Base-by-base conservation (phyloP, 2,329 filamentous ascomycete genomes). In the Endocalyx cinctus region DNA sequence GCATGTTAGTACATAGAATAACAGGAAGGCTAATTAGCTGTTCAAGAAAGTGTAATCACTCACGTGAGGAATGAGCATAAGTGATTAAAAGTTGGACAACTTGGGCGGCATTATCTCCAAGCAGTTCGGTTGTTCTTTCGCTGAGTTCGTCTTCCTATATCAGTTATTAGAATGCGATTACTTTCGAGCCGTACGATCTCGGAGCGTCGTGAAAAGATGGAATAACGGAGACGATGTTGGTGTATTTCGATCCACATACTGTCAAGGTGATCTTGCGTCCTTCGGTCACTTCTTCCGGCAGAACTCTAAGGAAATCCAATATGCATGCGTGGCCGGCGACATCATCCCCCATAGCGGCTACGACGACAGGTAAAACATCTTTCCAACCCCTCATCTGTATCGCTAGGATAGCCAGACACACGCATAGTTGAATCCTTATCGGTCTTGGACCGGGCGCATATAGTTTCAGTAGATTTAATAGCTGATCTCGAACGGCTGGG, bases 211-310 rank as follows among this genome's bases (percentile, higher is more conserved):
- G 45, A 41, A 30, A 45, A 25, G 39, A 53, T 48, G 43, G 43
- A 43, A 45, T 46, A 45, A 46, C 38, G 46, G 34, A 47, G 51
- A 60, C 57, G 51, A 64, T 59, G 65, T 62, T 64, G 68, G 61
- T 66, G 58, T 58, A 54, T 66, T 61, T 70, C 69, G 71, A 70
- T 83, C 80, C 76, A 90, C 87, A 71, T 92, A 95, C 89, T 79
- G 87, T 89, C 68, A 98, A 77, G 74, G 88, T 95, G 75, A 98
- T 96, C 72, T 97, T 98, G 67, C 92, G 87, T 68, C 92, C 92
- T 74, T 98, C 90, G 51, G 87, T 97, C 57, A 98, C 92, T 75
- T 98, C 92, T 72, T 98, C 92, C 36, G 92, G 92, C 47, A 98
- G 80, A 53, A 98, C 89, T 62, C 87, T 88, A 47, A 98, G 74